Evolutionary conservation across 331 rosid species (phyloP).

Genomic region (Acacia pycnantha): DNA sequence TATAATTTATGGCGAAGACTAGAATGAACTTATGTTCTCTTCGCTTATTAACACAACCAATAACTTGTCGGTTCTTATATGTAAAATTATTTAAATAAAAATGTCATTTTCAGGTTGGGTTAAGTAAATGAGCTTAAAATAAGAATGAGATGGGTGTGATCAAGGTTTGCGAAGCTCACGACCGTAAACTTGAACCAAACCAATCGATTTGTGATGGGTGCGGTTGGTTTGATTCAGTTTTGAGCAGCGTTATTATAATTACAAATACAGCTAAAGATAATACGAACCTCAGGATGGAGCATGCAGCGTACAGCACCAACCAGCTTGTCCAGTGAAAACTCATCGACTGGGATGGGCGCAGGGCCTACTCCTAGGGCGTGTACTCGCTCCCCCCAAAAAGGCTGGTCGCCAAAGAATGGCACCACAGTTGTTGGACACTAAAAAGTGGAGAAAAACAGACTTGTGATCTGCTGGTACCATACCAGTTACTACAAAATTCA

Average conservation of each 20-base stretch:
- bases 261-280: neutral
- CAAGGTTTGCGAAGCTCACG: no score
- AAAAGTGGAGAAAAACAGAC: constrained; percentile 1
- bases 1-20: no score
- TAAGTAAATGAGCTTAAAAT: no score
- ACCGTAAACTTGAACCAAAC: no score
- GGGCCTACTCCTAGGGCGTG: constrained; percentile 90
- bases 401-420: constrained; percentile 96
- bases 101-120: no score
- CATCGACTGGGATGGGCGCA: constrained; percentile 76
- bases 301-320: constrained; percentile 73
- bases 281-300: constrained; percentile 76
- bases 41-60: no score
- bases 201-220: no score
- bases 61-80: no score
- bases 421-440: constrained; percentile 93
- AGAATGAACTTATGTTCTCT: no score
- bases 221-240: neutral
- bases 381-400: constrained; percentile 94
- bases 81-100: no score
- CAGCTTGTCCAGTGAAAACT: constrained; percentile 64
- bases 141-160: no score
- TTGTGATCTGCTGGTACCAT: constrained; percentile 4
- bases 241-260: neutral
- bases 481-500: neutral